A percentile compares a stretch with the other conserved stretches of the same genome.
phyloP scores from a whole-genome alignment of 345 rosid species.

The Acer campestre region DNA sequence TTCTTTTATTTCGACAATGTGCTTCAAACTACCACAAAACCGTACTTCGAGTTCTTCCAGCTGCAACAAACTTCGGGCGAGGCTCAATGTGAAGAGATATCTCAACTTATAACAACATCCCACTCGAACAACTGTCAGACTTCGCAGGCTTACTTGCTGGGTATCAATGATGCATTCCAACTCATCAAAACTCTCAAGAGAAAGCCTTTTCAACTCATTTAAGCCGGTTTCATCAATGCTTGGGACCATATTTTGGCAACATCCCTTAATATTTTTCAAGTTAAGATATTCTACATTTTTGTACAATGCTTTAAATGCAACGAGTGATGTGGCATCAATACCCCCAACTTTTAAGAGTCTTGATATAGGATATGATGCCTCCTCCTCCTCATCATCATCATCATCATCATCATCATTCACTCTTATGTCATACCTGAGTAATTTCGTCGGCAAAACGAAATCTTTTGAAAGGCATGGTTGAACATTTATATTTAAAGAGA shows the following conservation, averaged over 20 bases:
- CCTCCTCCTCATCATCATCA: too few species aligned
- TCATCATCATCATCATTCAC: not conserved
- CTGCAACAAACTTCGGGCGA: too few species aligned
- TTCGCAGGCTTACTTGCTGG: too few species aligned
- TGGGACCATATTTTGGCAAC: constrained; percentile 2
- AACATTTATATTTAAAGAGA: too few species aligned
- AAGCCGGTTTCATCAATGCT: not conserved
- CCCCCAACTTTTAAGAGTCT: not conserved
- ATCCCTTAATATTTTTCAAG: not conserved
- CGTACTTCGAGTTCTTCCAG: not conserved
- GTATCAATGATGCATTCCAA: constrained; percentile 16
- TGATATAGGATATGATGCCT: too few species aligned
- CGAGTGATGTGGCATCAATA: not conserved
- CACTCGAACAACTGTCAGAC: too few species aligned
- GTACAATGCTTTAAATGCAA: not conserved
- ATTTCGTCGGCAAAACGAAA: not conserved
- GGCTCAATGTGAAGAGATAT: too few species aligned
- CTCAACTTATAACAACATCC: too few species aligned
- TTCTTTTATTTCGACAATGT: not conserved
- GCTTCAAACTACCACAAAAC: not conserved
- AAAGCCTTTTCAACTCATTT: not conserved
- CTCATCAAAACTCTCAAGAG: not conserved
- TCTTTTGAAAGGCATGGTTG: not conserved
- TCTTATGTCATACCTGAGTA: not conserved
- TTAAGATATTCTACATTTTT: not conserved